Percentiles rank a stretch among this genome's conserved stretches.
Conservation (phyloP, 192 early-diverging fungal species). For the Umbelopsis vinacea region DNA sequence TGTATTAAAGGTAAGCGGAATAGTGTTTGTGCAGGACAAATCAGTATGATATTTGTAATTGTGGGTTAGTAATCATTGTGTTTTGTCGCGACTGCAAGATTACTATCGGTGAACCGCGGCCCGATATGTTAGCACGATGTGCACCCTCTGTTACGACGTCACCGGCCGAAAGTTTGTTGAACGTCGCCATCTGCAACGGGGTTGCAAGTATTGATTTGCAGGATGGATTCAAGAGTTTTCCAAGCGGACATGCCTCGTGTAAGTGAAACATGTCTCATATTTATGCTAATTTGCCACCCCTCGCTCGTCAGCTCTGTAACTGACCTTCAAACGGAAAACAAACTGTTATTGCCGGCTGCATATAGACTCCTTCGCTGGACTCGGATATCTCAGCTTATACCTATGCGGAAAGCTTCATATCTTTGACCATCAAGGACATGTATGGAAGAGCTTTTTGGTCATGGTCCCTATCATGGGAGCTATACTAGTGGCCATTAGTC, state of each 20-base stretch:
- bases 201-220: constrained; percentile 51
- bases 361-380: constrained; percentile 68
- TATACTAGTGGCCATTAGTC: constrained; percentile 63
- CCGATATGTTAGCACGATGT: constrained; percentile 58
- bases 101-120: constrained; percentile 53
- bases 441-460: constrained; percentile 69
- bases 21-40: not conserved
- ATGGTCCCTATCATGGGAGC: constrained; percentile 62
- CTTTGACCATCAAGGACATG: constrained; percentile 69
- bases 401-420: constrained; percentile 76
- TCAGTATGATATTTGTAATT: not conserved
- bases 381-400: constrained; percentile 71
- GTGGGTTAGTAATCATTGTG: not conserved
- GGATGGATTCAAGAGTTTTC: constrained; percentile 88
- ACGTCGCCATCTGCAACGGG: constrained; percentile 60
- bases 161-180: constrained; percentile 62
- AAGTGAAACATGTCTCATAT: constrained; percentile 29
- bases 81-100: constrained; percentile 31
- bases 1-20: constrained; percentile 48
- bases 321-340: not conserved
- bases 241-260: constrained; percentile 86
- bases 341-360: not conserved
- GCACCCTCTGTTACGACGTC: constrained; percentile 42
- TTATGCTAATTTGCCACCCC: not conserved
- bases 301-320: not conserved